Conservation (phyloP, 169 alveolate genomes). For the Miamiensis avidus region DNA sequence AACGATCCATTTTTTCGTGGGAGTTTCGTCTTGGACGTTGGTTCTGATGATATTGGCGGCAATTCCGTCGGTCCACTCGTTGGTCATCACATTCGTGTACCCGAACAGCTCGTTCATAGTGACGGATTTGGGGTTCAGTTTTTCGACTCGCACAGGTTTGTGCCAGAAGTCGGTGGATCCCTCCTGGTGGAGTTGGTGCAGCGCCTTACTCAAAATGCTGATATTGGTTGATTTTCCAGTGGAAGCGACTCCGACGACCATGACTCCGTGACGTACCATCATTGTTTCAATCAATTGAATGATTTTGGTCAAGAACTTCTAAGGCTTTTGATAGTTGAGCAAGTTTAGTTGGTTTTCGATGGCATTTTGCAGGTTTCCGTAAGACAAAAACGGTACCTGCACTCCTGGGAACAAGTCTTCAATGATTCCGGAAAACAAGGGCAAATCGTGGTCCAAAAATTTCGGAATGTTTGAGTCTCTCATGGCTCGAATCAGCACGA, state of each 20-base stretch:
- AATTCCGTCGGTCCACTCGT: constrained; percentile 90
- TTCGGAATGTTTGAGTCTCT: constrained; percentile 90
- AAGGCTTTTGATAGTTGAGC: constrained; percentile 75
- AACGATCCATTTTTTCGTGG: constrained; percentile 77
- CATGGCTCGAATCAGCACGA: constrained; percentile 89
- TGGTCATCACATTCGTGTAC: constrained; percentile 80
- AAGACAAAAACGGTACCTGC: constrained; percentile 77
- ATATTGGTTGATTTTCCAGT: constrained; percentile 87
- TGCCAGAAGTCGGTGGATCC: constrained; percentile 79
- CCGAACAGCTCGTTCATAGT: constrained; percentile 88
- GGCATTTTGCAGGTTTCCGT: constrained; percentile 80
- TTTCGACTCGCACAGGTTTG: constrained; percentile 70
- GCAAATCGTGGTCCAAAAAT: constrained; percentile 86
- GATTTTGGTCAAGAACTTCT: constrained; percentile 86
- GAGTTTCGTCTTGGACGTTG: constrained; percentile 83
- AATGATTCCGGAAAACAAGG: constrained; percentile 83
- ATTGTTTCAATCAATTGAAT: constrained; percentile 93
- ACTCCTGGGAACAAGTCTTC: constrained; percentile 87
- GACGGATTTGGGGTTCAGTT: constrained; percentile 88
- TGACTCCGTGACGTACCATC: constrained; percentile 92
- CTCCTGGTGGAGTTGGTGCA: constrained; percentile 72
- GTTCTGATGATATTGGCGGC: constrained; percentile 84
- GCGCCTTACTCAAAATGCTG: constrained; percentile 78
- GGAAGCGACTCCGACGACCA: constrained; percentile 90
- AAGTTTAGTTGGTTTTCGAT: constrained; percentile 78